A percentile compares a stretch with the other conserved stretches of the same genome.
Evolutionary conservation across 169 alveolate genomes (phyloP).

Genomic region (Toxoplasma gondii): DNA sequence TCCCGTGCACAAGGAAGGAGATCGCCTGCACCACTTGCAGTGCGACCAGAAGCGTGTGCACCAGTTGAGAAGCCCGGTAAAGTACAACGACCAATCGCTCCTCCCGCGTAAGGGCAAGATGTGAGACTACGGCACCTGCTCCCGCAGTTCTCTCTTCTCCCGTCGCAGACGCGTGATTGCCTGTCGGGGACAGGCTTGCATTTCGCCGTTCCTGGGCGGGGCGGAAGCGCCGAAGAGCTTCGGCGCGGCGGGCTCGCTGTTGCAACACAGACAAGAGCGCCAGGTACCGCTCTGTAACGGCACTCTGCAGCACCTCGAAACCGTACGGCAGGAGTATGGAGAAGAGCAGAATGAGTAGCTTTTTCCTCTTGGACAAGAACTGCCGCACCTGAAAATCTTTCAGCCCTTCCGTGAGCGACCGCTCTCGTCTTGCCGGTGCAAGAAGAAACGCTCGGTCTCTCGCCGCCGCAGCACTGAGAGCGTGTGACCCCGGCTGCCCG

Average conservation of each 20-base stretch:
- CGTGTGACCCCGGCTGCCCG: not conserved
- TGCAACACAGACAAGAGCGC: constrained; percentile 30
- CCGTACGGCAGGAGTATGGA: constrained; percentile 36
- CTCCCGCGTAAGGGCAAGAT: not conserved
- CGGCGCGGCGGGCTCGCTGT: constrained; percentile 55
- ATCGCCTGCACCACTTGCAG: constrained; percentile 3
- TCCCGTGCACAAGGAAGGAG: constrained; percentile 35
- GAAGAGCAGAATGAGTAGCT: constrained; percentile 38
- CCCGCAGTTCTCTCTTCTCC: not conserved
- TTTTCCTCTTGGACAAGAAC: constrained; percentile 40
- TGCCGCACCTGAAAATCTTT: not conserved
- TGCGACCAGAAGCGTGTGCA: not conserved
- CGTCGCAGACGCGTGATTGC: not conserved
- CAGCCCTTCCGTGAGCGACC: not conserved
- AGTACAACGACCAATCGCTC: not conserved
- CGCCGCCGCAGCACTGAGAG: not conserved
- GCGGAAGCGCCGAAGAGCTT: constrained; percentile 25
- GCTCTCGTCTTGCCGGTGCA: not conserved
- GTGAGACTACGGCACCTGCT: not conserved
- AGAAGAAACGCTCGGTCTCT: not conserved
- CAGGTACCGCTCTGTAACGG: not conserved
- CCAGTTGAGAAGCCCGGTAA: not conserved
- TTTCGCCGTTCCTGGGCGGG: constrained; percentile 1
- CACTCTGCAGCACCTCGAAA: constrained; percentile 38
- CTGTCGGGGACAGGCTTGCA: not conserved